Evolutionary conservation across 192 early-diverging fungal genomes (phyloP), one percentile per base, ranked within the genome.

Genomic region (Gorgonomyces haynaldii): DNA sequence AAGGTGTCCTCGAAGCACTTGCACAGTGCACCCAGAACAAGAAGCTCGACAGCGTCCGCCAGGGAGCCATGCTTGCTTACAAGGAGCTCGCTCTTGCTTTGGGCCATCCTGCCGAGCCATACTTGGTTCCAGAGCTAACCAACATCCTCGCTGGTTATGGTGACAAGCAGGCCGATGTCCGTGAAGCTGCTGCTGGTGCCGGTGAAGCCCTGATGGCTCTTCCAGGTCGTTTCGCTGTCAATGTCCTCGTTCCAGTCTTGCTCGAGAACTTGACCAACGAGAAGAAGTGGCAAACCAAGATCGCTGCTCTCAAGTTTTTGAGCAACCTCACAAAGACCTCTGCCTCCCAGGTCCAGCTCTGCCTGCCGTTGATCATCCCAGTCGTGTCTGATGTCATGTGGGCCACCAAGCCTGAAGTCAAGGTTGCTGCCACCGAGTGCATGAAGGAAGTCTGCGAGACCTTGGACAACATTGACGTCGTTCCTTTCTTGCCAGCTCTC

Each of bases 391-490:
- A 81, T 51, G 70, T 69, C 44, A 84, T 88, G 75, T 83, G 82
- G 77, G 86, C 84, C 65, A 83, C 83, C 47, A 86, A 86, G 69
- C 68, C 78, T 36, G 81, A 84, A 54, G 78, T 81, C 39, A 61
- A 63, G 47, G 59, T 45, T 38, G 73, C 82, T 42, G 86, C 83
- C 36, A 80, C 69, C 37, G 57, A 67, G 51, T 58, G 71, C 55
- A 81, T 85, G 69, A 75, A 64, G 25, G 69, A 76, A 55, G 70
- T 83, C 53, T 82, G 78, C 67, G 68, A 60, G 37, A 63, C 81
- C 27, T 66, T 86, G 40, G 79, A 74, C 54, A 88, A 88, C 80
- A 76, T 75, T 64, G 85, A 88, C 65, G 74, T 86, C 54, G 71
- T 78, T 35, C 70, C 70, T 28, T 85, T 83, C 76, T 68, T 85